These are phyloP conservation scores for Vigna mungo DNA, from an alignment of 306 rosid genomes.

Conservation along the genomic window DNA sequence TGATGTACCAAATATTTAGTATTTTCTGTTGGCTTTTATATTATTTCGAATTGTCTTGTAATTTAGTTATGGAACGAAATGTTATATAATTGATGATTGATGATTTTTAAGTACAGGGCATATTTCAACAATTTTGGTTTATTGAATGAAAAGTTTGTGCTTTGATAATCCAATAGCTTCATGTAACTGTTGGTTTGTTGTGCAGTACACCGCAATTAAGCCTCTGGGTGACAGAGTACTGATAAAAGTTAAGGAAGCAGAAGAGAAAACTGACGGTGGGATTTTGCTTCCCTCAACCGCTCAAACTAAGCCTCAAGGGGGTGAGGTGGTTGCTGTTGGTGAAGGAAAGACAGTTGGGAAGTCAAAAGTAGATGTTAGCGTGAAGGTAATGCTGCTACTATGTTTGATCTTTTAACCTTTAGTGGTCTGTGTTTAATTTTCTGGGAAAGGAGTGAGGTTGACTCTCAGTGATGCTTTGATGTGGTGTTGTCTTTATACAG, in stretches of 20 bases:
- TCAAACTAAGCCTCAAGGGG: constrained; percentile 88
- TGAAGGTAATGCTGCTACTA: constrained; percentile 56
- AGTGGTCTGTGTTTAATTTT: background rate
- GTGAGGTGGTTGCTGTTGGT: constrained; percentile 90
- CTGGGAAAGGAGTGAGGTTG: background rate
- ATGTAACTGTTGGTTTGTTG: background rate
- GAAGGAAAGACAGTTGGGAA: constrained; percentile 81
- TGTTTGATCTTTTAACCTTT: background rate
- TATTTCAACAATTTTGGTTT: background rate
- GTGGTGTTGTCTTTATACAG: constrained; percentile 44
- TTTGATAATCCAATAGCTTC: background rate
- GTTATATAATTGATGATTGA: too few species aligned
- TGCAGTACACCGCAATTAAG: constrained; percentile 81
- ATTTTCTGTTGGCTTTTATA: background rate
- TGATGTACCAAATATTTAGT: background rate
- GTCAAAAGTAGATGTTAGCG: constrained; percentile 66
- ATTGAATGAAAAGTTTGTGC: background rate
- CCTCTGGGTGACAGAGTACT: constrained; percentile 88
- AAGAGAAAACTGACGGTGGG: constrained; percentile 80
- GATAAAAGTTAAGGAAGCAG: constrained; percentile 67
- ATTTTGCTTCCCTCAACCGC: constrained; percentile 84
- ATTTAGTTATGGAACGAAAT: constrained; percentile 2
- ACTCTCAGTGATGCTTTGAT: background rate
- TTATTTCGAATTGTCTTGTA: background rate
- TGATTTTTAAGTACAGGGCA: background rate